Evolutionary conservation across 129 eudicot species (phyloP).

Genomic region (Calendula officinalis): DNA sequence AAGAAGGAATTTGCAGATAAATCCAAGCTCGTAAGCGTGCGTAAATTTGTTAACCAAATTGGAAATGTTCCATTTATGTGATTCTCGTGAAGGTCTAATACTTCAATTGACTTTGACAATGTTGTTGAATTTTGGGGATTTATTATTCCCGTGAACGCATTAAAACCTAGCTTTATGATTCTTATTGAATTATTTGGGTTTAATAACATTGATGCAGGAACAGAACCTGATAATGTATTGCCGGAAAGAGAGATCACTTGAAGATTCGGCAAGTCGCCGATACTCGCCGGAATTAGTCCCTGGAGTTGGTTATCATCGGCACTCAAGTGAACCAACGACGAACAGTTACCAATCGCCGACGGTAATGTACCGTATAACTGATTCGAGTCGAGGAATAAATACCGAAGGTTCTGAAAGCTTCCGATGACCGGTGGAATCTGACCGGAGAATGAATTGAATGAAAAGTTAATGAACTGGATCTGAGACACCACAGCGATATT

Average conservation of each 20-base stretch:
- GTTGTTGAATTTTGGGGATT: slow-evolving; percentile 23
- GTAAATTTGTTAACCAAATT: slow-evolving; percentile 43
- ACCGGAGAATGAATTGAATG: slow-evolving; percentile 64
- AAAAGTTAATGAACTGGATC: slow-evolving; percentile 49
- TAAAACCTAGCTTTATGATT: slow-evolving; percentile 51
- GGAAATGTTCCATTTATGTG: slow-evolving; percentile 54
- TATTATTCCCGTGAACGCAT: slow-evolving; percentile 57
- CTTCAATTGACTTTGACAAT: slow-evolving; percentile 38
- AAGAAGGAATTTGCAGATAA: slow-evolving; percentile 53
- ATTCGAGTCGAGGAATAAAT: slow-evolving; percentile 57
- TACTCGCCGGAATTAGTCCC: slow-evolving; percentile 66
- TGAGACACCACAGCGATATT: slow-evolving; percentile 27
- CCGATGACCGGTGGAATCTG: slow-evolving; percentile 63
- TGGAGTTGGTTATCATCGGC: slow-evolving; percentile 48
- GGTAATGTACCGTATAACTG: slow-evolving; percentile 65
- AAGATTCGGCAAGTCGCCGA: slow-evolving; percentile 43
- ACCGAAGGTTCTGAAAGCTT: slow-evolving; percentile 40
- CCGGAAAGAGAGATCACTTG: slow-evolving; percentile 46
- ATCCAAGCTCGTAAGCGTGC: slow-evolving; percentile 43
- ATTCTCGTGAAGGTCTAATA: slow-evolving; percentile 64
- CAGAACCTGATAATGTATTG: slow-evolving; percentile 53
- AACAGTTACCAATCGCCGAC: slow-evolving; percentile 66
- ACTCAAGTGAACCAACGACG: slow-evolving; percentile 58
- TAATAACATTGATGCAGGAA: slow-evolving; percentile 43
- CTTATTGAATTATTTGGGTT: slow-evolving; percentile 31